These are phyloP conservation scores for Zygosaccharomyces bailii DNA, from an alignment of 805 yeast genomes.

Conservation along the genomic window DNA sequence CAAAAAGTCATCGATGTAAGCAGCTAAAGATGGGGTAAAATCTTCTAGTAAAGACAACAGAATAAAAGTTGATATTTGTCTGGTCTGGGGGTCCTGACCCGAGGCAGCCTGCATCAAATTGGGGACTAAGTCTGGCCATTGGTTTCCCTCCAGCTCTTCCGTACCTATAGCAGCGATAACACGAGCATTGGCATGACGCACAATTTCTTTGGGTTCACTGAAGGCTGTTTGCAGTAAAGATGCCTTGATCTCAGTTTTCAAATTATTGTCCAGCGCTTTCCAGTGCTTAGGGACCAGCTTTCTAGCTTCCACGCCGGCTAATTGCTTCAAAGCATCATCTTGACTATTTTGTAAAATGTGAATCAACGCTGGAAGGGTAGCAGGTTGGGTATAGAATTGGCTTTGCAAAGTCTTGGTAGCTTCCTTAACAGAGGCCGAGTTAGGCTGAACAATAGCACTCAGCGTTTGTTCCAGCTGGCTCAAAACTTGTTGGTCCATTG, in stretches of 20 bases:
- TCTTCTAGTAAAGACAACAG: constrained; percentile 75
- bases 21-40: constrained; percentile 53
- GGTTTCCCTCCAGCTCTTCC: constrained; percentile 59
- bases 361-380: constrained; percentile 75
- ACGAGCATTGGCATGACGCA: constrained; percentile 87
- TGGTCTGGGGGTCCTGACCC: constrained; percentile 49
- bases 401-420: constrained; percentile 74
- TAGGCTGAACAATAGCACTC: constrained; percentile 76
- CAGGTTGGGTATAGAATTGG: constrained; percentile 67
- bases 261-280: constrained; percentile 44
- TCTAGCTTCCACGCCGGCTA: constrained; percentile 96
- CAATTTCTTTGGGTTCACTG: constrained; percentile 55
- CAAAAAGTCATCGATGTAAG: constrained; percentile 64
- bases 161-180: constrained; percentile 84
- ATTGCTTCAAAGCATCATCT: constrained; percentile 72
- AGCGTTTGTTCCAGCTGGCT: constrained; percentile 74
- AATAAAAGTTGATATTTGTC: constrained; percentile 82
- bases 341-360: constrained; percentile 71
- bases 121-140: constrained; percentile 78
- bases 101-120: constrained; percentile 65
- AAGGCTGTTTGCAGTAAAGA: constrained; percentile 69
- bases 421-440: constrained; percentile 71
- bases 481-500: constrained; percentile 69
- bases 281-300: constrained; percentile 74
- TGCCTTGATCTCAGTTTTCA: constrained; percentile 60